Evolutionary conservation across 768 basidiomycete genomes (phyloP).

Genomic region (Sutorius australiensis): DNA sequence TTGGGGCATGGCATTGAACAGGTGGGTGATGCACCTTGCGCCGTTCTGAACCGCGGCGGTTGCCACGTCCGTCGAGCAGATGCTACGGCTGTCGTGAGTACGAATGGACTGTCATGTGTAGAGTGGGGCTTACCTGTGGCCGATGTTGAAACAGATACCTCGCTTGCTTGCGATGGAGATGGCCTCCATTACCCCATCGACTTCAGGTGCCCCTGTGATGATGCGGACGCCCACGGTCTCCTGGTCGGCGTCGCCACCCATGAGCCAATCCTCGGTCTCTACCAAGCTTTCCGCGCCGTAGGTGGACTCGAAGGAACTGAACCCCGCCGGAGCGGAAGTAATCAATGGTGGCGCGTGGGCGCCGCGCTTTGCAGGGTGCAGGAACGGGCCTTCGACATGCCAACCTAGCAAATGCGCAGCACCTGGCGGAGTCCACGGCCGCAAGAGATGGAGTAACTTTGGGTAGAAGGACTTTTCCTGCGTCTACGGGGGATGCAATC

Average conservation of each 20-base stretch:
- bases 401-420: slow-evolving; percentile 81
- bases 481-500: slow-evolving; percentile 43
- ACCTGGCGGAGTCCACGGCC: slow-evolving; percentile 56
- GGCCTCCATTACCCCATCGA: slow-evolving; percentile 74
- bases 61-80: slow-evolving; percentile 71
- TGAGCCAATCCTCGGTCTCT: slow-evolving; percentile 65
- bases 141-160: slow-evolving; percentile 80
- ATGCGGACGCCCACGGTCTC: slow-evolving; percentile 60
- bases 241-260: slow-evolving; percentile 32
- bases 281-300: slow-evolving; percentile 67
- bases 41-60: slow-evolving; percentile 67
- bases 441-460: slow-evolving; percentile 61
- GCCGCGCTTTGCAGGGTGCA: slow-evolving; percentile 77
- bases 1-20: slow-evolving; percentile 93
- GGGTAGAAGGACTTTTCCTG: slow-evolving; percentile 76
- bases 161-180: slow-evolving; percentile 55
- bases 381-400: slow-evolving; percentile 90
- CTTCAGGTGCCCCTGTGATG: slow-evolving; percentile 84
- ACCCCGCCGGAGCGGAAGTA: slow-evolving; percentile 56
- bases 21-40: slow-evolving; percentile 83
- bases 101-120: not conserved
- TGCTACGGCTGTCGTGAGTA: slow-evolving; percentile 37
- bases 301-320: slow-evolving; percentile 64
- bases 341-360: slow-evolving; percentile 74
- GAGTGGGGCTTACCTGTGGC: slow-evolving; percentile 62